Base-by-base conservation (phyloP, 140 eudicot species). In the Oenanthe javanica region DNA sequence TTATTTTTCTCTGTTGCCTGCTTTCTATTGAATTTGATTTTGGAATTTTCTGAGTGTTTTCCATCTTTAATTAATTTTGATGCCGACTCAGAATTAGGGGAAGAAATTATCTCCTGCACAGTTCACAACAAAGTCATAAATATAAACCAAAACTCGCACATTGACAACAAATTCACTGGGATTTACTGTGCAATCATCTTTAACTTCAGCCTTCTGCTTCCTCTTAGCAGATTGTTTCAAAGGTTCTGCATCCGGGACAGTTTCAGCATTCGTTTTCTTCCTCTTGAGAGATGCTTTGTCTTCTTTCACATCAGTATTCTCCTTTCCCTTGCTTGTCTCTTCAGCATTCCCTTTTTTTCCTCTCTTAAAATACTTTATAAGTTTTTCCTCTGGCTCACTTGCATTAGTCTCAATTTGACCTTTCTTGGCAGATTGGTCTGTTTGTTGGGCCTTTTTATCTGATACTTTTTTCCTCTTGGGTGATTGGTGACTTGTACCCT, bases 1-100 rank as follows among this genome's bases (percentile, higher is more conserved):
- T 88, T 86, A 43, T 81, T 84, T 61, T 82, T 81, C 77, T 82
- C 89, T 59, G 91, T 63, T 23, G 84, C 55, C 54, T 86, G 90
- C 83, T 93, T 91, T 67, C 97, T 84, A 89, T 89, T 93, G 79
- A 87, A 77, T 82, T 81, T 82, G 21, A 63, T 78, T 49, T 49
- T 86, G 4, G 93, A 81, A 36, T 91, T 87, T 61, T 85, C 92
- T 75, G 51, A 38, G 45, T 63, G 63, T 70, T 76, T 85, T 84
- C 86, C 89, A 79, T 76, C 89, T 85, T 89, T 89, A 55, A 84
- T 85, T 38, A 85, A 84, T 84, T 94, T 91, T 73, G 63, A 15
- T 16, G 85, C 14, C 70, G 23, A 23, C 15, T 61, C 81, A 59
- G 91, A 67, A 79, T 85, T 90, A 4, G 88, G 87, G 50, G 96